Base-by-base conservation (phyloP, 75 land plant genomes). In the Picea sitchensis region DNA sequence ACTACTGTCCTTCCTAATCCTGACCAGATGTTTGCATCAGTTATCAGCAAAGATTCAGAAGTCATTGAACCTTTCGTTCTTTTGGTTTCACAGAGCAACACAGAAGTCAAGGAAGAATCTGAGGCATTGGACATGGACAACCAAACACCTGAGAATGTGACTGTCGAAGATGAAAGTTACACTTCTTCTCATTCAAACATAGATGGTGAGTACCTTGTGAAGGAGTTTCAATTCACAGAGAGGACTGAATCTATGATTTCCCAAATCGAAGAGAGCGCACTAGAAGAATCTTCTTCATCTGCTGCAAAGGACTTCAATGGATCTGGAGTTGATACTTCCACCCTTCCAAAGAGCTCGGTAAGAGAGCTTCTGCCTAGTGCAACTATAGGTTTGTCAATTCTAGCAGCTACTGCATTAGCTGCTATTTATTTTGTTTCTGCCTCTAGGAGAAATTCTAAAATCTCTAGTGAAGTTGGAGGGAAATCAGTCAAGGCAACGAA, bases 381-480 rank as follows among this genome's bases (percentile, higher is more conserved):
- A 20, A 44, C 56, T 41, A 71, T 3, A 71, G 47, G 26, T 71
- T 12, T 71, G 26, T 71, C 74, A 44, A 71, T 71, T 71, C 54
- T 71, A 71, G 56, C n/a, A 71, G 74, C 74, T 44, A 17, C 51
- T 71, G 23, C 36, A 38, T 41, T 71, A 41, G 56, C 74, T 71
- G 47, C 74, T 20, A 44, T 44, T 41, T 71, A n/a, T 47, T 71
- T 44, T 3, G 51, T 36, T 71, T 71, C 51, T 71, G 54, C 51
- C 7, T 71, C 74, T 41, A 71, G 26, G 56, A 71, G 36, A 44
- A 71, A 38, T 20, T 8, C 23, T 44, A 71, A 11, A 41, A 71
- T 41, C 74, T n/a, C 56, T 9, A 7, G 23, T 44, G 54, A 71
- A 44, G 74, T 41, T 71, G 74, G 8, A 9, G 51, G 51, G 18